Conservation (phyloP, 1,284 basidiomycete genomes). For the Ceratobasidium sp. region DNA sequence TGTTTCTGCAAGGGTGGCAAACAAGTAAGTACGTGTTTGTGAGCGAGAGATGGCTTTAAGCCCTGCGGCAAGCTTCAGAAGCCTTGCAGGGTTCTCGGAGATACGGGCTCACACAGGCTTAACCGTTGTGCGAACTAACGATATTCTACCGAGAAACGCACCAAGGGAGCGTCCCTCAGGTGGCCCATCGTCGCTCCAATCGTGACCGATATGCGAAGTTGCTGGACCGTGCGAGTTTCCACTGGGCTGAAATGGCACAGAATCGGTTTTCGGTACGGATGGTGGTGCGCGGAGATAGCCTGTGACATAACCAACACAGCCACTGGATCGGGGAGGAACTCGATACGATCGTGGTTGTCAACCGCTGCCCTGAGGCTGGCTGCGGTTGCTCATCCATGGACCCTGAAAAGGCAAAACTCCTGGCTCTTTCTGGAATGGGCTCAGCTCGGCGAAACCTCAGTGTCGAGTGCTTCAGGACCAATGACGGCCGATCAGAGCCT, state of each 20-base stretch:
- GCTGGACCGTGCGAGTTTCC: no score
- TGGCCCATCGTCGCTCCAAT: no score
- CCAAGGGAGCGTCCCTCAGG: constrained; percentile 7
- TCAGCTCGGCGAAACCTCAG: constrained; percentile 26
- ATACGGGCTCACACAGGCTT: constrained; percentile 41
- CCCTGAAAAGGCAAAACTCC: constrained; percentile 42
- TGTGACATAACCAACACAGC: constrained; percentile 21
- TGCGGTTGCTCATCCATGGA: not conserved
- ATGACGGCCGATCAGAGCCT: constrained; percentile 34
- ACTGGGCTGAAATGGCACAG: no score
- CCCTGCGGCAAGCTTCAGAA: constrained; percentile 44
- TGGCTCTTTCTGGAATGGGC: constrained; percentile 21
- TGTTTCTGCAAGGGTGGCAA: constrained; percentile 25
- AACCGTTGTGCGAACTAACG: constrained; percentile 41
- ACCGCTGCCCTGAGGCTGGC: constrained; percentile 32
- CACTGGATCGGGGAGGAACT: constrained; percentile 30
- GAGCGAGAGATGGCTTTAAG: not conserved
- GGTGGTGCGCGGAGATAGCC: constrained; percentile 26
- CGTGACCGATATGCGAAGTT: no score
- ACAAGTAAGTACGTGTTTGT: constrained; percentile 4
- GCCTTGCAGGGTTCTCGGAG: constrained; percentile 41
- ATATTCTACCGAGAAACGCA: constrained; percentile 43
- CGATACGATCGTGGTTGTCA: constrained; percentile 41
- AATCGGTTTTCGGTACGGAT: no score
- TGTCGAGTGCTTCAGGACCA: constrained; percentile 37